Evolutionary conservation across 352 stramenopile genomes (phyloP).

Genomic region (Pythium insidiosum): DNA sequence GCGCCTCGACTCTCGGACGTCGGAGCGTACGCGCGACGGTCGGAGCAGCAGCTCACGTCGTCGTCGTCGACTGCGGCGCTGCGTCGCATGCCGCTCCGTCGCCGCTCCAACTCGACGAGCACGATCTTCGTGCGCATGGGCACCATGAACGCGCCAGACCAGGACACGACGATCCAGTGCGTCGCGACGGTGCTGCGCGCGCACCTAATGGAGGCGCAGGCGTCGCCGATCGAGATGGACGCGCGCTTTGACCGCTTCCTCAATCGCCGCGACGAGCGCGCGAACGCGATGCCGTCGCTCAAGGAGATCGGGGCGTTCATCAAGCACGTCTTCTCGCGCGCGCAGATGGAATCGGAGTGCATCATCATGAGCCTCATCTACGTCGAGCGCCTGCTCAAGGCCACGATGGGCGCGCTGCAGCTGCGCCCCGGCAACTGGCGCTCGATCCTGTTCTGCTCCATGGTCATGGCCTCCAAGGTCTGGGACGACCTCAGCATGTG

Average conservation of each 20-base stretch:
- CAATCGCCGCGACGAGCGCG: slow-evolving; percentile 31
- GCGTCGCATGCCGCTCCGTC: slow-evolving; percentile 45
- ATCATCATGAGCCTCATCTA: slow-evolving; percentile 98
- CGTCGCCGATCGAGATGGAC: slow-evolving; percentile 36
- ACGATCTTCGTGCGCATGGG: slow-evolving; percentile 89
- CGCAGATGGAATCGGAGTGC: slow-evolving; percentile 93
- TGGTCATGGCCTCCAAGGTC: slow-evolving; percentile 96
- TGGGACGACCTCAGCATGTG: slow-evolving; percentile 98
- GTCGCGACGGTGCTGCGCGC: slow-evolving; percentile 93
- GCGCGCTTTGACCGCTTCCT: slow-evolving; percentile 69
- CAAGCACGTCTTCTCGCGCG: slow-evolving; percentile 87
- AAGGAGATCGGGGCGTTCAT: slow-evolving; percentile 91
- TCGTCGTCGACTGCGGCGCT: slow-evolving; percentile 9
- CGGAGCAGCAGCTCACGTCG: background rate
- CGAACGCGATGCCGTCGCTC: slow-evolving; percentile 68
- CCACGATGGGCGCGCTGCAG: slow-evolving; percentile 70
- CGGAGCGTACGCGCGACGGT: slow-evolving; percentile 31
- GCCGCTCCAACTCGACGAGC: slow-evolving; percentile 93
- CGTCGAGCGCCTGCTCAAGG: slow-evolving; percentile 93
- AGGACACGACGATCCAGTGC: slow-evolving; percentile 94
- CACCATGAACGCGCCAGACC: slow-evolving; percentile 94
- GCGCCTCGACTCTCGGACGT: slow-evolving; percentile 45
- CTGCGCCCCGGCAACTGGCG: slow-evolving; percentile 89
- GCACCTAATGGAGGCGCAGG: slow-evolving; percentile 90
- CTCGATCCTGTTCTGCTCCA: slow-evolving; percentile 92